Evolutionary conservation across 257 asterid species (phyloP).

Genomic region (Solanum etuberosum): DNA sequence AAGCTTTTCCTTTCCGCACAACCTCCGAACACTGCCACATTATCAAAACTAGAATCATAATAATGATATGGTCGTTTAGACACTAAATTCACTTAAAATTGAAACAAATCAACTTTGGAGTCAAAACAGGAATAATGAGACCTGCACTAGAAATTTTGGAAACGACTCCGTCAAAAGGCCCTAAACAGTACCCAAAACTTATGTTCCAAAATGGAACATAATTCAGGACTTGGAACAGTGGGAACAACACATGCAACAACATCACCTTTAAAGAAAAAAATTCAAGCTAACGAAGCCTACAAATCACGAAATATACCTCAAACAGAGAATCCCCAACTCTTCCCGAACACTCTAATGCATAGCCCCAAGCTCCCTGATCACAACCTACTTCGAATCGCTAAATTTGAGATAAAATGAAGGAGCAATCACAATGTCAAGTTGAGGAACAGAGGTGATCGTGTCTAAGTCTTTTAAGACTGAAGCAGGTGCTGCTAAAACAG

Average conservation of each 20-base stretch:
- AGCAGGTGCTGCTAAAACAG: neutral
- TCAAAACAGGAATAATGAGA: neutral
- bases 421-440: no score
- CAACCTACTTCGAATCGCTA: neutral
- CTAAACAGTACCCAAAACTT: no score
- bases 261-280: no score
- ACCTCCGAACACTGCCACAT: fast-evolving
- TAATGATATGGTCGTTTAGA: neutral
- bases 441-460: fast-evolving
- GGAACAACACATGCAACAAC: neutral
- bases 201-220: no score
- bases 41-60: neutral
- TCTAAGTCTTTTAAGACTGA: no score
- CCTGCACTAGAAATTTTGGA: fast-evolving
- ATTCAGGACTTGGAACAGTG: neutral
- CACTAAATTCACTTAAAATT: neutral
- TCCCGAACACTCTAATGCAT: neutral
- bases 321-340: neutral
- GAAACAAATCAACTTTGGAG: neutral
- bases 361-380: neutral
- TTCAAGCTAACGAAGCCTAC: no score
- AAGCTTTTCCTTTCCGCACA: fast-evolving
- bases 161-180: neutral
- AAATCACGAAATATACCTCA: neutral
- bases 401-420: no score